Percentiles rank a stretch among this genome's conserved stretches.
Conservation (phyloP, 2,329 filamentous ascomycete genomes). For the Fusarium secorum region DNA sequence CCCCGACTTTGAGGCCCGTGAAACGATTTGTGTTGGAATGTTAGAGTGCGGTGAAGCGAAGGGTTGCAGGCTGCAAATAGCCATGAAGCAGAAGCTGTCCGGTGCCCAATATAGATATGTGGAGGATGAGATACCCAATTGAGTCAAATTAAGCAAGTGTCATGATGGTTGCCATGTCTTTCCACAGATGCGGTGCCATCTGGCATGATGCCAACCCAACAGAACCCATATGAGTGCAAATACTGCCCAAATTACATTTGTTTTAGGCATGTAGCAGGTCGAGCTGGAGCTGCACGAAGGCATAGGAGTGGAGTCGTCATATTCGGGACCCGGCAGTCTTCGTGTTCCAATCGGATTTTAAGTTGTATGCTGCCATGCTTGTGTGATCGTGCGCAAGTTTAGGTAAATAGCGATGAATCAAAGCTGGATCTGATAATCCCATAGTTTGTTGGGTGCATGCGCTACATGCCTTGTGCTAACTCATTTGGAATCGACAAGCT, state of each 20-base stretch:
- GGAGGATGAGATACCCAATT: constrained; percentile 41
- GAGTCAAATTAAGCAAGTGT: constrained; percentile 33
- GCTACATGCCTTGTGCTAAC: background rate
- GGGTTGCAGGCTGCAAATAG: constrained; percentile 19
- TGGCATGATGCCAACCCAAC: constrained; percentile 50
- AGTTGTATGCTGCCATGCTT: constrained; percentile 29
- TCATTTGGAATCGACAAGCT: constrained; percentile 50
- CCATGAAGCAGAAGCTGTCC: constrained; percentile 28
- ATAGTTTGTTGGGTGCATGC: background rate
- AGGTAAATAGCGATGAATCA: background rate
- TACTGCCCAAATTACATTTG: constrained; percentile 33
- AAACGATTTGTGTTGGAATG: constrained; percentile 24
- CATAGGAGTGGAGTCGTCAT: constrained; percentile 35
- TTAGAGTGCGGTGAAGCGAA: constrained; percentile 34
- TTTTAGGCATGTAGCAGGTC: constrained; percentile 33
- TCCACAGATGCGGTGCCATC: constrained; percentile 58
- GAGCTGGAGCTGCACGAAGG: constrained; percentile 32
- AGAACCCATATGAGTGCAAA: constrained; percentile 27
- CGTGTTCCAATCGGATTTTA: constrained; percentile 38
- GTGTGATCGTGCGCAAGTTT: constrained; percentile 5
- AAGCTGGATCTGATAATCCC: constrained; percentile 3
- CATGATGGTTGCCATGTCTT: constrained; percentile 39
- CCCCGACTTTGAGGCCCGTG: constrained; percentile 21
- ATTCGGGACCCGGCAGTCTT: constrained; percentile 33
- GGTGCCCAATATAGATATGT: constrained; percentile 34